Base-by-base conservation (phyloP, 805 yeast species). In the Metschnikowia borealis region DNA sequence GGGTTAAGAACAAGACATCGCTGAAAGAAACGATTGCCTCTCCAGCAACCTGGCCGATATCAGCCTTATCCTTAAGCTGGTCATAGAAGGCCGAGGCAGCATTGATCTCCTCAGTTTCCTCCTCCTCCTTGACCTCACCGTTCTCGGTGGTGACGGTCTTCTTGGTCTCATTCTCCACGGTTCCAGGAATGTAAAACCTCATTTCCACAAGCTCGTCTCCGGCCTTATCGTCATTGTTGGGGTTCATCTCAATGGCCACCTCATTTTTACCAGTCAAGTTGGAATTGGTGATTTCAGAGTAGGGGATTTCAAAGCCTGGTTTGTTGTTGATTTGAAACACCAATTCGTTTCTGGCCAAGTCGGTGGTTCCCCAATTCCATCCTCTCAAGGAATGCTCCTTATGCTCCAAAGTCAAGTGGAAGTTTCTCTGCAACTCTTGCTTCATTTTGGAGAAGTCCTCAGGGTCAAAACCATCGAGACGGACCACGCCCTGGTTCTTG, bases 341-440 rank as follows among this genome's bases (percentile, higher is more conserved):
- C 66, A 94, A 74, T 67, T 94, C 99, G 60, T 89, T 88, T 66
- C 96, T 81, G 18, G 96, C 96, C 64, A 94, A 81, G 65, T 91
- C 96, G 14, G 92, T 78, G 56, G 85, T 83, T 48, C 99, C 99
- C 99, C 99, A 94, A 69, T 94, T 94, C 99, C 99, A 94, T 32
- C 99, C 99, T 71, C 97, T 82, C 56, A 94, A 73, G 4, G 97
- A 87, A 69, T 94, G 99, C 61, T 92, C 98, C 61, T 78, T 82
- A 54, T 80, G 85, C 60, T 94, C 98, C 51, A 94, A 76, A 49
- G 80, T 80, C 39, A 88, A 73, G 47, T 70, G 75, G 68, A 90
- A 89, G 62, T 86, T 80, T 58, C 90, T 77, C 63, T 87, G 90
- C 58, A 94, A 75, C 57, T 91, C 96, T 62, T 81, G 86, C 67